Evolutionary conservation across 2,329 filamentous ascomycete species (phyloP).

Genomic region (Graphiopsis chlorocephala): DNA sequence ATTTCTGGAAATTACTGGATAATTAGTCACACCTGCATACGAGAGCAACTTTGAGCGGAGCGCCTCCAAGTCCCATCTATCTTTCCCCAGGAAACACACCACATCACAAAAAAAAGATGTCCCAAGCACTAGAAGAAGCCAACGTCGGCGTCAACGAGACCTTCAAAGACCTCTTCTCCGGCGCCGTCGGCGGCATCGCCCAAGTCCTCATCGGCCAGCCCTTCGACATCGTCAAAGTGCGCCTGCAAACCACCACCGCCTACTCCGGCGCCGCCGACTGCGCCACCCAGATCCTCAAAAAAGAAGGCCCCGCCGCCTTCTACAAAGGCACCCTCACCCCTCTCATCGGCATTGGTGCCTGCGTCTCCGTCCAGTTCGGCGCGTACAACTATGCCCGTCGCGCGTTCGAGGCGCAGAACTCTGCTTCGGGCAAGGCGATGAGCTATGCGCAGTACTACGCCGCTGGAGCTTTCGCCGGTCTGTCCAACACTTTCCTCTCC

Average conservation of each 20-base stretch:
- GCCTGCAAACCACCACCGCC: slow-evolving; percentile 81
- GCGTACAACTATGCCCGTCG: slow-evolving; percentile 92
- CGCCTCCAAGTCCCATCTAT: not conserved
- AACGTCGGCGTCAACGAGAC: slow-evolving; percentile 45
- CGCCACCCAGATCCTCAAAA: slow-evolving; percentile 77
- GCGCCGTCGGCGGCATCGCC: slow-evolving; percentile 85
- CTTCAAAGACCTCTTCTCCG: slow-evolving; percentile 85
- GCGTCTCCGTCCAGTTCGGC: slow-evolving; percentile 93
- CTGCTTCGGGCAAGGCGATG: slow-evolving; percentile 46
- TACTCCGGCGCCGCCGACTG: slow-evolving; percentile 79
- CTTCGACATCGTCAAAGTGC: slow-evolving; percentile 94
- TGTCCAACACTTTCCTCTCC: slow-evolving; percentile 85
- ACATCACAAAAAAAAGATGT: slow-evolving; percentile 27
- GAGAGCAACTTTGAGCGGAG: not conserved
- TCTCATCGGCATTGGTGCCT: slow-evolving; percentile 91
- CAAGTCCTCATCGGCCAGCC: slow-evolving; percentile 84
- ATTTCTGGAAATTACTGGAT: not conserved
- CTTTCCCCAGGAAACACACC: not conserved
- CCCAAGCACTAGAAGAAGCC: slow-evolving; percentile 40
- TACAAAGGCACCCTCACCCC: slow-evolving; percentile 98
- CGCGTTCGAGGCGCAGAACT: slow-evolving; percentile 74
- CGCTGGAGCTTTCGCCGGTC: slow-evolving; percentile 85
- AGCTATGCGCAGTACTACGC: slow-evolving; percentile 85
- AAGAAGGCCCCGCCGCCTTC: slow-evolving; percentile 87
- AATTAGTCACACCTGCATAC: not conserved